phyloP scores from a whole-genome alignment of 768 basidiomycete genomes.

The Cystobasidium tubakii region DNA sequence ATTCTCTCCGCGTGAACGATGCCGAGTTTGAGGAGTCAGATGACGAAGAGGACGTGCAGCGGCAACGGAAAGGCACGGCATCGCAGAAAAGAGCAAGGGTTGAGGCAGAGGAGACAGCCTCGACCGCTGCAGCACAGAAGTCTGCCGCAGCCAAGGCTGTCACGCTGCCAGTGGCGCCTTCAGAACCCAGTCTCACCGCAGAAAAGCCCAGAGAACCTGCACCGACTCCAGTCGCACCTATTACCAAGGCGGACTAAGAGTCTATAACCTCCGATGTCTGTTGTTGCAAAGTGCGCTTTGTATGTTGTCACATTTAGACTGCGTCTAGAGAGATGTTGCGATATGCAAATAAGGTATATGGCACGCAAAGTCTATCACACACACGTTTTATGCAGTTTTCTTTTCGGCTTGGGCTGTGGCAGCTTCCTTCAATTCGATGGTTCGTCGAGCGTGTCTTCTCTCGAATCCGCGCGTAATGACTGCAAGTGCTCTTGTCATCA shows the following conservation, averaged over 20 bases:
- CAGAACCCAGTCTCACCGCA: not conserved
- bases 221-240: not conserved
- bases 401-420: not conserved
- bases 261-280: not conserved
- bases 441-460: conserved; percentile 29
- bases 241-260: not conserved
- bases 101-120: conserved; percentile 20
- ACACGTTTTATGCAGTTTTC: conserved; percentile 27
- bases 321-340: not conserved
- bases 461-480: conserved; percentile 34
- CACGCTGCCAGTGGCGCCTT: not conserved
- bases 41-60: conserved; percentile 65
- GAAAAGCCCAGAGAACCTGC: not conserved
- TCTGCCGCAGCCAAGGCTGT: not conserved
- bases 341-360: not conserved
- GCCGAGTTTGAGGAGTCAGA: conserved; percentile 94
- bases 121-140: not conserved
- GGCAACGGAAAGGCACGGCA: conserved; percentile 21
- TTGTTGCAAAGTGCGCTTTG: not conserved
- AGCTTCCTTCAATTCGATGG: conserved; percentile 10
- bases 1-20: conserved; percentile 73
- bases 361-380: not conserved
- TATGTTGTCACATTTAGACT: not conserved
- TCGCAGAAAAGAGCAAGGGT: conserved; percentile 18
- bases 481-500: not conserved